phyloP scores from a whole-genome alignment of 2,329 filamentous ascomycete genomes.

The Cryphonectria parasitica region DNA sequence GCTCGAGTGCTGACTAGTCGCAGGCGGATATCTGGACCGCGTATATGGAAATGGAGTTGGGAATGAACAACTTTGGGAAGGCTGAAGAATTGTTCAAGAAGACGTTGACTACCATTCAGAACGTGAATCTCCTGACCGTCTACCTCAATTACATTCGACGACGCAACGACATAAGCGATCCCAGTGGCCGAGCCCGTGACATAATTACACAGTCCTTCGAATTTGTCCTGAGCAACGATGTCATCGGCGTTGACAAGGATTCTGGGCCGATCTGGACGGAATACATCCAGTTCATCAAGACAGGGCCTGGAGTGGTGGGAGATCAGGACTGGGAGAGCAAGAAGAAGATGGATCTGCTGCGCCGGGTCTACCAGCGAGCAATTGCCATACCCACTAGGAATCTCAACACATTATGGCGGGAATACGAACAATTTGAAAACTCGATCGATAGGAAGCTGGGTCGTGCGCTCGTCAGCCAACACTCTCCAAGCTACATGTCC shows the following conservation, averaged over 20 bases:
- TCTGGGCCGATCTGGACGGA: conserved; percentile 91
- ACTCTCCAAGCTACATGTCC: conserved; percentile 93
- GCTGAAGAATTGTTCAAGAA: conserved; percentile 84
- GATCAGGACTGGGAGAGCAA: conserved; percentile 93
- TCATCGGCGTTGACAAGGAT: conserved; percentile 86
- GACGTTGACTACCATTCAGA: conserved; percentile 77
- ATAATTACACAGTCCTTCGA: conserved; percentile 88
- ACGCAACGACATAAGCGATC: conserved; percentile 85
- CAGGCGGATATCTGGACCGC: conserved; percentile 91
- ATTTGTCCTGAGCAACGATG: conserved; percentile 75
- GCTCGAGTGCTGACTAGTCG: conserved; percentile 39
- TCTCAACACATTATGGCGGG: conserved; percentile 88
- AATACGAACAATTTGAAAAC: conserved; percentile 97
- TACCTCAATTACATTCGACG: conserved; percentile 96
- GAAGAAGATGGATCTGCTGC: conserved; percentile 94
- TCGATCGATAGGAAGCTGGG: conserved; percentile 90
- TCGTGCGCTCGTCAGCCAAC: conserved; percentile 91
- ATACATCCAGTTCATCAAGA: conserved; percentile 91
- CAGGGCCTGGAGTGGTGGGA: conserved; percentile 81
- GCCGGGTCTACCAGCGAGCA: conserved; percentile 90
- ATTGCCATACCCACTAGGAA: conserved; percentile 84
- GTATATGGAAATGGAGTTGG: conserved; percentile 87
- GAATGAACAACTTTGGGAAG: conserved; percentile 77
- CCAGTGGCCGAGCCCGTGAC: conserved; percentile 73
- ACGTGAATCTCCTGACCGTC: conserved; percentile 86